Evolutionary conservation across 768 basidiomycete species (phyloP), one percentile per base, ranked within the genome.

Genomic region (Kondoa subrosea): DNA sequence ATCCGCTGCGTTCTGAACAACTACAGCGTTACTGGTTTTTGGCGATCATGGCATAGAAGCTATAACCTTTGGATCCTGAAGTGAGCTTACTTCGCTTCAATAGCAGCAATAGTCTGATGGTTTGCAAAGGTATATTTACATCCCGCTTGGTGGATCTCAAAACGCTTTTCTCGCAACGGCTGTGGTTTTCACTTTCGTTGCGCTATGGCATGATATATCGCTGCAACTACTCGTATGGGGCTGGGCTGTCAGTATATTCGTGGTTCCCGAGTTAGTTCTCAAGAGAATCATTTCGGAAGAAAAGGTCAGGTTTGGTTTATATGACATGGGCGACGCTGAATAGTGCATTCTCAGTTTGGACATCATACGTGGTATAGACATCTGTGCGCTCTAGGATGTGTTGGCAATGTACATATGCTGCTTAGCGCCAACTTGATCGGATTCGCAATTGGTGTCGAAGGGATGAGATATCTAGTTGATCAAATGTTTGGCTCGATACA

Each of bases 1-100:
- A 82, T 99, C 15, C 83, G 95, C n/a, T 97, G 95, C 74, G 87
- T 96, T 85, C 88, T 85, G 26, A 99, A 97, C 77, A 97, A 96
- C 76, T 96, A 96, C 75, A 95, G 92, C 0, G 83, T 85, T 0
- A 76, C 86, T 12, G 91, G 91, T 0, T 97, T 99, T 77, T 97
- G 95, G 95, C 78, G 91, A 70, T 86, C 86, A 71, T 97, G 93
- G 95, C 93, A 97, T 76, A 81, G 95, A 4, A 89, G 87, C 70
- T 96, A 91, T 77, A 99, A 97, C 74, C 82, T 95, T 16, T 97
- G 93, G 95, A 80, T 92, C 59, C 84, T 91, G 40, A 81, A 92
- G 88, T 91, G 77, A 1, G 77, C 70, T 63, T 64, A 26, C 4
- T 0, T 15, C 26, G 58, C 34, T 30, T 21, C 12, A 12, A 32